Conservation (phyloP, 2,329 filamentous ascomycete species). For the Leptodontidium sp. region DNA sequence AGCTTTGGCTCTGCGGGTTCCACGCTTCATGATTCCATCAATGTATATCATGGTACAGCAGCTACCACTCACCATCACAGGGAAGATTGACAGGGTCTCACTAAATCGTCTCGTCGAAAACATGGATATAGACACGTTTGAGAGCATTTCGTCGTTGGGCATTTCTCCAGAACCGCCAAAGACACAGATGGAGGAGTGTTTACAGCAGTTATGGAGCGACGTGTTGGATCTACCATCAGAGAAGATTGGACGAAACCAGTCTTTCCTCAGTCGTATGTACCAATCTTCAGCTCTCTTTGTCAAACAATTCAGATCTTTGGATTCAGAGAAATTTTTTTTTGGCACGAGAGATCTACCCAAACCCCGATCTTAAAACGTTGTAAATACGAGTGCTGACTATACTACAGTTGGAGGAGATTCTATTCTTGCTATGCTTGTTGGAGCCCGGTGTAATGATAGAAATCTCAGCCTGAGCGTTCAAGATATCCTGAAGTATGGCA, state of each 20-base stretch:
- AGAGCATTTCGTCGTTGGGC: conserved; percentile 10
- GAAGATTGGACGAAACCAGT: conserved; percentile 27
- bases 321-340: too few species aligned
- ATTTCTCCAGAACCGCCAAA: background rate
- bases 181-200: conserved; percentile 11
- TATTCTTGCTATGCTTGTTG: conserved; percentile 39
- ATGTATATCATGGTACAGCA: conserved; percentile 18
- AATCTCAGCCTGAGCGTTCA: conserved; percentile 31
- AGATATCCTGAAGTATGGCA: conserved; percentile 36
- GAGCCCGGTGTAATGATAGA: conserved; percentile 23
- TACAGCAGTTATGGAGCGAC: conserved; percentile 12
- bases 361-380: too few species aligned
- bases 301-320: too few species aligned
- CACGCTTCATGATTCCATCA: conserved; percentile 14
- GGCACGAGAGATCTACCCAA: too few species aligned
- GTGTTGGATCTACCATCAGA: conserved; percentile 11
- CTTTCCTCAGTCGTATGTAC: conserved; percentile 26
- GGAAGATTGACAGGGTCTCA: conserved; percentile 19
- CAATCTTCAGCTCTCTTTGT: too few species aligned
- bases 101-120: conserved; percentile 1
- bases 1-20: background rate
- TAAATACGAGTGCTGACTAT: too few species aligned
- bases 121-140: conserved; percentile 16
- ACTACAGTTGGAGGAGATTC: conserved; percentile 35
- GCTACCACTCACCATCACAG: conserved; percentile 10